Conservation (phyloP, 805 yeast genomes). For the Kodamaea fukazawae region DNA sequence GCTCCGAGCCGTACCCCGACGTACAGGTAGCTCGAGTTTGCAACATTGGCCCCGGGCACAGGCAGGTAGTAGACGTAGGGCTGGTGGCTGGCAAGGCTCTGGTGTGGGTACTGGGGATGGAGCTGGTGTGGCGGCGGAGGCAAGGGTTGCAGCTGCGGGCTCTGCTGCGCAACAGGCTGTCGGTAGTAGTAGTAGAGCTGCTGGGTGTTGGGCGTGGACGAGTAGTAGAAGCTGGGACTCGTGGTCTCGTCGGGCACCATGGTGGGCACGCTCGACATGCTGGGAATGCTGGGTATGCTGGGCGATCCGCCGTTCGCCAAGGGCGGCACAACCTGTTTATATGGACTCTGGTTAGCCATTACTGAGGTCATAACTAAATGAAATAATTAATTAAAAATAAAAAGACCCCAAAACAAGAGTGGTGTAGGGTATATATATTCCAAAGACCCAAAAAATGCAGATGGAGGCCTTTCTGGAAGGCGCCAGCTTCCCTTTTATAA, state of each 20-base stretch:
- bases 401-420: too few relatives aligned
- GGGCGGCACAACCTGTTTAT: constrained; percentile 6
- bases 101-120: constrained; percentile 1
- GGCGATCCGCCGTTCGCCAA: background rate
- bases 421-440: too few relatives aligned
- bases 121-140: background rate
- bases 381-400: too few relatives aligned
- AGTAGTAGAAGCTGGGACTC: constrained; percentile 7
- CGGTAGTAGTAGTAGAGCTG: constrained; percentile 8
- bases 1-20: too few relatives aligned
- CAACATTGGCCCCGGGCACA: background rate
- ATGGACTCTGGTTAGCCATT: too few relatives aligned
- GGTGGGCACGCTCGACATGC: constrained; percentile 4
- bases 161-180: constrained; percentile 3
- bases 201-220: constrained; percentile 5
- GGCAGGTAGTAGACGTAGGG: constrained; percentile 6
- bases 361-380: too few relatives aligned
- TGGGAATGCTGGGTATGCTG: too few relatives aligned
- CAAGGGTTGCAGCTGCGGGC: constrained; percentile 1
- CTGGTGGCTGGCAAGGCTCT: background rate
- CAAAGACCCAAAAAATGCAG: too few relatives aligned
- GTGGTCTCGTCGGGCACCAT: constrained; percentile 4
- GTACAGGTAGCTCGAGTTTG: too few relatives aligned
- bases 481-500: background rate
- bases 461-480: too few relatives aligned